Evolutionary conservation across 257 asterid genomes (phyloP).

Genomic region (Datura wrightii): DNA sequence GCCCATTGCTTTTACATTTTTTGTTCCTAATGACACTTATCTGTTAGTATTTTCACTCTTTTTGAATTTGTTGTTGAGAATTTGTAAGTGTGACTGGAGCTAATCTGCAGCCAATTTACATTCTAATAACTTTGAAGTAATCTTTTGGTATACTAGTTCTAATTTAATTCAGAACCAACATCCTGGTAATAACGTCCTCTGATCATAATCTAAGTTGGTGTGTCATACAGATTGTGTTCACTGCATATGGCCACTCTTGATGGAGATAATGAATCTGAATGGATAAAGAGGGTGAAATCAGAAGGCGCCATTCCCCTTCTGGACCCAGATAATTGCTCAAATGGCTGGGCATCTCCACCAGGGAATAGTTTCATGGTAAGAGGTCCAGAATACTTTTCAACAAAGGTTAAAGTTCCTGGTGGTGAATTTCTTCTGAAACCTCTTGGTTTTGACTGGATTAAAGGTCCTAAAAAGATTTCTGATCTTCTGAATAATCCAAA

Average conservation of each 20-base stretch:
- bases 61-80: neutral
- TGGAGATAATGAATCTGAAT: constrained; percentile 48
- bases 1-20: neutral
- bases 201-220: constrained; percentile 17
- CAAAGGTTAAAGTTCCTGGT: constrained; percentile 66
- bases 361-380: constrained; percentile 74
- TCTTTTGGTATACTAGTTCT: neutral
- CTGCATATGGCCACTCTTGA: constrained; percentile 56
- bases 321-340: constrained; percentile 60
- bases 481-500: constrained; percentile 61
- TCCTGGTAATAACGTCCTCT: constrained; percentile 24
- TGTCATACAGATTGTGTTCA: constrained; percentile 30
- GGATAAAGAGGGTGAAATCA: constrained; percentile 73
- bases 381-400: constrained; percentile 72
- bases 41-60: neutral
- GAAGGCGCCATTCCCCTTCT: constrained; percentile 76
- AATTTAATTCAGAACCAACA: constrained; percentile 18
- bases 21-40: neutral
- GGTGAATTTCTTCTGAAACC: constrained; percentile 79
- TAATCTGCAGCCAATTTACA: neutral
- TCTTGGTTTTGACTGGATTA: constrained; percentile 88
- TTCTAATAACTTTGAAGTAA: neutral
- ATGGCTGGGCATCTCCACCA: constrained; percentile 88
- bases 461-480: constrained; percentile 73
- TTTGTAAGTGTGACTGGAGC: neutral